These are phyloP conservation scores for Gaertneriomyces sp. DNA, from an alignment of 192 early-diverging fungal genomes.

Conservation along the genomic window DNA sequence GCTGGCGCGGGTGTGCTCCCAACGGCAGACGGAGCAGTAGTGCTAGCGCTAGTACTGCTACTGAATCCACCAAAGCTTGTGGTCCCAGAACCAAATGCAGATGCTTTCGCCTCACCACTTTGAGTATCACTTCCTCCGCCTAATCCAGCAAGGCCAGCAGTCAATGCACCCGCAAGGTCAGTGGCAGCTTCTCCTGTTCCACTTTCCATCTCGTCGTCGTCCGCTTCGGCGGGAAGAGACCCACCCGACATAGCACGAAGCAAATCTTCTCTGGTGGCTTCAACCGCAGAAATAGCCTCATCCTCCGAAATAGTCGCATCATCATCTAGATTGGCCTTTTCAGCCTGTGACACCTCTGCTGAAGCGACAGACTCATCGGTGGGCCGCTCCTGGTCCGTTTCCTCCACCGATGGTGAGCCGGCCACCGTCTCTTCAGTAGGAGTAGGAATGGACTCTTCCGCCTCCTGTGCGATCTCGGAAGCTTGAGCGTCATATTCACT, in stretches of 20 bases:
- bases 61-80: conserved; percentile 1
- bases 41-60: background rate
- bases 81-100: background rate
- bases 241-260: background rate
- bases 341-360: too few species aligned
- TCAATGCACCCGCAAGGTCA: background rate
- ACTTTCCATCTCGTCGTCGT: background rate
- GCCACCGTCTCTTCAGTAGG: too few species aligned
- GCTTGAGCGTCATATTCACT: too few species aligned
- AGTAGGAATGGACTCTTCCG: too few species aligned
- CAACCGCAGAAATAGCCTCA: too few species aligned
- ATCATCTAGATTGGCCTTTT: too few species aligned
- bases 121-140: background rate
- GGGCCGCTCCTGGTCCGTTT: too few species aligned
- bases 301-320: too few species aligned
- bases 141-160: background rate
- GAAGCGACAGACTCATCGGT: too few species aligned
- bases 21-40: background rate
- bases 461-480: too few species aligned
- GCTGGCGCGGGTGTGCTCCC: conserved; percentile 1
- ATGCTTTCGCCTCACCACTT: background rate
- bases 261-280: background rate
- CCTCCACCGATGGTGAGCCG: too few species aligned
- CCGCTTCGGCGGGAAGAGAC: background rate
- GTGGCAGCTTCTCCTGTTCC: background rate